Evolutionary conservation across 495 filamentous ascomycete species (phyloP), one percentile per base, ranked within the genome.

Genomic region (Pseudoneurospora amorphoporcata): DNA sequence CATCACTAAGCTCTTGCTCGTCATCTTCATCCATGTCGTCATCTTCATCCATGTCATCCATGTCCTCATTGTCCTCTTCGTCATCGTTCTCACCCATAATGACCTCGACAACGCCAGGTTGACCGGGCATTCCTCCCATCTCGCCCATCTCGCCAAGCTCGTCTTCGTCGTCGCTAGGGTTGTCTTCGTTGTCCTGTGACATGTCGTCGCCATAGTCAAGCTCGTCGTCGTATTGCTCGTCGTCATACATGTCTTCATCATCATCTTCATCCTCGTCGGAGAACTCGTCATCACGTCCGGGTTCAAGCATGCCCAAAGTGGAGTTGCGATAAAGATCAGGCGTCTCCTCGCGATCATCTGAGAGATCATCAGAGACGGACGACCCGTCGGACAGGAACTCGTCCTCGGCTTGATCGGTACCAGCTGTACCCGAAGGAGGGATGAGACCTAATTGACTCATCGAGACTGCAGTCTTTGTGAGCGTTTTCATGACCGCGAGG

Each of bases 321-420:
- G 95, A 98, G 78, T 98, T 97, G 47, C 95, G 90, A 82, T 97
- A 98, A 8, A 99, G 88, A 83, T 99, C 96, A 29, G 95, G 95
- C 8, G 96, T 98, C 79, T 98, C 95, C 79, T 98, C 95, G 23
- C 96, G 92, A 72, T 93, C 91, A 76, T 94, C 92, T 39, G 94
- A 93, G 40, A 92, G 83, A 70, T 97, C 93, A 35, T 65, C 53
- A 8, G 94, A 96, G 58, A 96, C 88, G 0, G 95, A 98, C 10
- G 94, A 94, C 37, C 95, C 90, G 6, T 65, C 53, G 29, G 93
- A 94, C 7, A 91, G 92, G 38, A 97, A 93, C 43, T 97, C 96
- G 70, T 96, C 94, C 45, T 96, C 94, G 40, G 93, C 88, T 6
- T 65, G 53, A 35, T 65, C 53, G 14, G 53, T 65, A 35, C 29